Conservation (phyloP, 176 grass and related monocot species). For the Lolium perenne region DNA sequence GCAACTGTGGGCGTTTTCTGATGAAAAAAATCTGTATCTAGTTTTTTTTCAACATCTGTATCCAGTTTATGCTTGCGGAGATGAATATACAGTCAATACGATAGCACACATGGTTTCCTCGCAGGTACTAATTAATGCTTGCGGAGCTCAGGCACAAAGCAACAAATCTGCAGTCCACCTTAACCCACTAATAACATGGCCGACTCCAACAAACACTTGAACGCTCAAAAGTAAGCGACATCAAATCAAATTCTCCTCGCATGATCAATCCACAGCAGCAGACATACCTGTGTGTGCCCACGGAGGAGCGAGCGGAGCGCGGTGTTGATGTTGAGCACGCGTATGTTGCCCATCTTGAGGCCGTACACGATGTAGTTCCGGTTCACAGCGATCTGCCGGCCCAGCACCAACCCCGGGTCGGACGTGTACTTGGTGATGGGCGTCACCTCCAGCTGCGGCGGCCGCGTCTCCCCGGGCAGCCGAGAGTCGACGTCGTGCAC, state of each 20-base stretch:
- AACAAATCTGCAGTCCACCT: not conserved
- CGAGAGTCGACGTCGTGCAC: slow-evolving; percentile 86
- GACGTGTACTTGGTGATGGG: slow-evolving; percentile 98
- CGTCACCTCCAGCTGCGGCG: slow-evolving; percentile 89
- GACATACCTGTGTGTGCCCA: slow-evolving; percentile 74
- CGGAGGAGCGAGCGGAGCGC: slow-evolving; percentile 86
- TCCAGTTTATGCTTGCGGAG: not conserved
- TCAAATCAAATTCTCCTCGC: not conserved
- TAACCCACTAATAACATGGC: not conserved
- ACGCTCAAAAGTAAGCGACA: not conserved
- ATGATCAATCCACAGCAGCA: not conserved
- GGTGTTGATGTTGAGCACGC: slow-evolving; percentile 95
- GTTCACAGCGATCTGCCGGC: slow-evolving; percentile 91
- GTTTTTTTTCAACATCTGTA: not conserved
- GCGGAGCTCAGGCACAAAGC: not conserved
- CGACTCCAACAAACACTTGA: not conserved
- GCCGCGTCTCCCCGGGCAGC: slow-evolving; percentile 71
- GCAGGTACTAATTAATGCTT: too few species aligned
- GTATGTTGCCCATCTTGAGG: slow-evolving; percentile 80
- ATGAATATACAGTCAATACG: too few species aligned
- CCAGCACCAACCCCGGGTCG: slow-evolving; percentile 83
- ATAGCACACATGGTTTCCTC: too few species aligned
- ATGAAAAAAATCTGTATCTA: not conserved
- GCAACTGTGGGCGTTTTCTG: not conserved
- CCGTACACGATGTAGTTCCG: slow-evolving; percentile 90